Evolutionary conservation across 1,139 yeast species (phyloP), one percentile per base, ranked within the genome.

Genomic region (Candida anutae): DNA sequence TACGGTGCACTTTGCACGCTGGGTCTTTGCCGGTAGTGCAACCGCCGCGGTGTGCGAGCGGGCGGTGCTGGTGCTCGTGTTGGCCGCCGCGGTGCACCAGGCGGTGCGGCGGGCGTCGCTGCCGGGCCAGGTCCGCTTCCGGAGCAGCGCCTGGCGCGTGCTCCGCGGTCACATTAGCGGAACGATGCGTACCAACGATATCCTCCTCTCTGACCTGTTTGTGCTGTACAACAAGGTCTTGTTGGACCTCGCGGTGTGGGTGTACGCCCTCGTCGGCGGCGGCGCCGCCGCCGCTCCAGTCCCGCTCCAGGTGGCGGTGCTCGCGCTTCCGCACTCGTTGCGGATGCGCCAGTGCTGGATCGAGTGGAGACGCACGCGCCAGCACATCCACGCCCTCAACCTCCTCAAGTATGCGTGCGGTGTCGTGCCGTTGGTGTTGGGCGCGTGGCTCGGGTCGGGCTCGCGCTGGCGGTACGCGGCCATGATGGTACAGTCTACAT

Each of bases 321-420:
- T 70, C 40, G 68, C 65, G 15, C 58, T 75, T 5, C 98, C 98
- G 1, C 70, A 75, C 8, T 42, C 71, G 11, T 74, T 88, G 21
- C 69, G 98, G 42, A 64, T 90, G 22, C 69, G 74, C 26, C 98
- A 90, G 55, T 90, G 97, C 52, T 53, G 78, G 48, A 58, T 58
- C 31, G 98, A 90, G 44, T 85, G 65, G 46, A 41, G 53, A 10
- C 48, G 64, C 16, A 67, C 80, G 3, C 15, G 24, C 8, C 11
- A 5, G 9, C 50, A 55, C n/a, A 63, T 74, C 21, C 93, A 85
- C 46, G 44, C 87, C 19, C 60, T 70, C 33, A 90, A 90, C 47
- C 69, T 85, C 28, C 34, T 74, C 39, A 90, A 90, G 53, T 90
- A 90, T 54, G 55, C 69, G 3, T 68, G 84, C 2, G 75, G 81